phyloP scores from a whole-genome alignment of 176 grass and related monocot genomes.

The Guadua angustifolia region DNA sequence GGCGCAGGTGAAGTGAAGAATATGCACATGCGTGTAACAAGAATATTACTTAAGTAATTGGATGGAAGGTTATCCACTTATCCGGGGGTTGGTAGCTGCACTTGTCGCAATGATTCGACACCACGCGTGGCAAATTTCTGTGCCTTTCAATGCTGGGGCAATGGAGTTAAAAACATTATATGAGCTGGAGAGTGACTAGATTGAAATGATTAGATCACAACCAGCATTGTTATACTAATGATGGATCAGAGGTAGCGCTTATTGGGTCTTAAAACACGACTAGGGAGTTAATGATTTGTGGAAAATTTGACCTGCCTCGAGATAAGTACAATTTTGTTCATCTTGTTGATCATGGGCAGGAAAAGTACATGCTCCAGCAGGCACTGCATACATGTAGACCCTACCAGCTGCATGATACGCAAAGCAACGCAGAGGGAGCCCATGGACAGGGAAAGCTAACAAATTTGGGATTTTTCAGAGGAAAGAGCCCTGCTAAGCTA shows the following conservation, averaged over 20 bases:
- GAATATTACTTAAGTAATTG: background rate
- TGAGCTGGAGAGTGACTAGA: slow-evolving; percentile 7
- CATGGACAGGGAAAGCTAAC: background rate
- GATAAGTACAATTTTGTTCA: background rate
- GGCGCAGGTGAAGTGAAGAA: background rate
- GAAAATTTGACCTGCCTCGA: background rate
- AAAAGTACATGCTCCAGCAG: slow-evolving; percentile 30
- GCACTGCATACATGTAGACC: background rate
- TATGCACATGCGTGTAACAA: background rate
- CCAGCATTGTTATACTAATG: background rate
- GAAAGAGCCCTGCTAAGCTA: background rate
- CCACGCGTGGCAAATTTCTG: background rate
- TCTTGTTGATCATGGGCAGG: slow-evolving; percentile 21
- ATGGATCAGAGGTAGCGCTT: background rate
- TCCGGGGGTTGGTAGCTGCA: background rate
- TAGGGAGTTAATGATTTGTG: slow-evolving; percentile 6
- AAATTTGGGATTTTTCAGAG: slow-evolving; percentile 18
- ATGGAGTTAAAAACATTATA: background rate
- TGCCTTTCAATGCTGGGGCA: background rate
- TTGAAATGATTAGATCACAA: slow-evolving; percentile 16
- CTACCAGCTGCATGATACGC: slow-evolving; percentile 7
- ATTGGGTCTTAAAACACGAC: slow-evolving; percentile 6
- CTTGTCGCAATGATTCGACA: slow-evolving; percentile 2
- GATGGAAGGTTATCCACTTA: background rate
- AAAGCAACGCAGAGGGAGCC: slow-evolving; percentile 17